Conservation (phyloP, 75 land plant genomes). For the Pinus albicaulis region DNA sequence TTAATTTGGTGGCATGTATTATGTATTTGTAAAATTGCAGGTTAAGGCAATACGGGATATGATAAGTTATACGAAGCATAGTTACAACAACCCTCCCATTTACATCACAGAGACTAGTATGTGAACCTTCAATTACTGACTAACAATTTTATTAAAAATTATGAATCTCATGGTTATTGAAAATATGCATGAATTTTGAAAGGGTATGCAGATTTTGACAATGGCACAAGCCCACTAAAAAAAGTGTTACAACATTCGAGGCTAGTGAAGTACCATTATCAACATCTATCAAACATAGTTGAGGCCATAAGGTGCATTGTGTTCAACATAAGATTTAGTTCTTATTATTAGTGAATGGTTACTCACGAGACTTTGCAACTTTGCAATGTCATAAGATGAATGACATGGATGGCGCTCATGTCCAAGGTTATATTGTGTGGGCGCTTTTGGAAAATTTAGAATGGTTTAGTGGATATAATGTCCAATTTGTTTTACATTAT, state of each 20-base stretch:
- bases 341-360: neutral
- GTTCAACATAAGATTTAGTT: neutral
- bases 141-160: neutral
- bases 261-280: slow-evolving; percentile 24
- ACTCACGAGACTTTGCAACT: neutral
- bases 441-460: slow-evolving; percentile 57
- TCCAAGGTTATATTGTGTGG: slow-evolving; percentile 60
- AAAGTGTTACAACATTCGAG: slow-evolving; percentile 22
- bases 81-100: slow-evolving; percentile 3
- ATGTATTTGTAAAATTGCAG: too few species aligned
- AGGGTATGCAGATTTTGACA: slow-evolving; percentile 39
- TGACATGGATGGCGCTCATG: slow-evolving; percentile 36
- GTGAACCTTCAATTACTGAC: neutral
- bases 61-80: neutral
- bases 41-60: neutral
- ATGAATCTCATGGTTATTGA: neutral
- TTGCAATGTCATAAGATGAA: neutral
- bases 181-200: neutral
- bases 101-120: slow-evolving; percentile 24
- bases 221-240: slow-evolving; percentile 16
- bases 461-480: slow-evolving; percentile 41
- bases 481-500: slow-evolving; percentile 45
- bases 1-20: too few species aligned
- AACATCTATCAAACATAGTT: slow-evolving; percentile 25
- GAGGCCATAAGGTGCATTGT: slow-evolving; percentile 16